Percentiles rank a stretch among this genome's conserved stretches.
phyloP scores from a whole-genome alignment of 768 basidiomycete species.

The Botryobasidium botryosum region DNA sequence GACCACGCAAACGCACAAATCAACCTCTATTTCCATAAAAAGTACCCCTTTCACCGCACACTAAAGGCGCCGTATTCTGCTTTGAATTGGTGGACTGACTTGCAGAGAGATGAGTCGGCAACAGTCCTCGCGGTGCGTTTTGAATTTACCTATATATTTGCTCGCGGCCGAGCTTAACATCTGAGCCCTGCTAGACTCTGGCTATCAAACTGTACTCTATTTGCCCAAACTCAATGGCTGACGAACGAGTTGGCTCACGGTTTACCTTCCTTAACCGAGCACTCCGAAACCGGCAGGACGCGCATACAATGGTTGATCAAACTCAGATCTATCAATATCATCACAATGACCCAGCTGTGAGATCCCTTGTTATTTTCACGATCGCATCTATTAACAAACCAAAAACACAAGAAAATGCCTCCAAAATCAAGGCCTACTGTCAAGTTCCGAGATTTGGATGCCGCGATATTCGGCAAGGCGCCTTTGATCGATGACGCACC shows the following conservation, averaged over 20 bases:
- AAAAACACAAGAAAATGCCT: neutral
- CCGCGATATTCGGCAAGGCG: neutral
- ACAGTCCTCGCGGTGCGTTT: slow-evolving; percentile 20
- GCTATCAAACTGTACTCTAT: slow-evolving; percentile 21
- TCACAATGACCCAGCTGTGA: neutral
- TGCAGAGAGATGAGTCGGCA: slow-evolving; percentile 13
- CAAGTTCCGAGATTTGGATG: neutral
- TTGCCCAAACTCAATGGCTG: slow-evolving; percentile 24
- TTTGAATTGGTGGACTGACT: slow-evolving; percentile 7
- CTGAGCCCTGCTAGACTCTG: slow-evolving; percentile 14
- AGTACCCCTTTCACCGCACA: slow-evolving; percentile 13
- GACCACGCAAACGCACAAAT: slow-evolving; percentile 11
- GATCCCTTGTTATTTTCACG: no score
- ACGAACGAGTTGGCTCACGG: slow-evolving; percentile 22
- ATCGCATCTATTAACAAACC: neutral
- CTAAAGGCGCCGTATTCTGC: neutral
- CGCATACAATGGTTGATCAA: slow-evolving; percentile 15
- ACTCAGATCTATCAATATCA: slow-evolving; percentile 8
- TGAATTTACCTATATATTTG: neutral
- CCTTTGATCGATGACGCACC: no score
- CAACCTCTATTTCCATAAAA: slow-evolving; percentile 7
- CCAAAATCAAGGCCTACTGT: neutral
- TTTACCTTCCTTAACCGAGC: slow-evolving; percentile 21
- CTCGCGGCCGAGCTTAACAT: no score
- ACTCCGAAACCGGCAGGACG: slow-evolving; percentile 17